A percentile compares a stretch with the other conserved stretches of the same genome.
Conservation (phyloP, 768 basidiomycete genomes). For the Kwoniella sp. region DNA sequence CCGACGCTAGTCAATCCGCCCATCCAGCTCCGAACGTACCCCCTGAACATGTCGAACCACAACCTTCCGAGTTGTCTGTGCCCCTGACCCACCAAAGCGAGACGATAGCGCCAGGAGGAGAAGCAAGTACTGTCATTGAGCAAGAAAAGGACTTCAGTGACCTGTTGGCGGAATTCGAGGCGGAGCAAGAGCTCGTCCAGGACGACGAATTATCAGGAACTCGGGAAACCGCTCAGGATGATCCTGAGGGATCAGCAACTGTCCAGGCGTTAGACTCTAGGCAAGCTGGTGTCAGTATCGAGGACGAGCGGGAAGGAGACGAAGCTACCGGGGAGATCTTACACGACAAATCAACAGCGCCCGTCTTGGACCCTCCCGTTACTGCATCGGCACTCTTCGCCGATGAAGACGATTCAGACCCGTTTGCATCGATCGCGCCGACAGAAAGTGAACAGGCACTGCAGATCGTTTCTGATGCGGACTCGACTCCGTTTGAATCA, state of each 20-base stretch:
- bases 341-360: too few relatives aligned
- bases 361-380: neutral
- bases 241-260: too few relatives aligned
- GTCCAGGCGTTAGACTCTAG: too few relatives aligned
- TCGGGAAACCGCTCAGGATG: neutral
- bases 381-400: constrained; percentile 15
- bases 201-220: neutral
- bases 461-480: too few relatives aligned
- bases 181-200: neutral
- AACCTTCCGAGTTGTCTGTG: constrained; percentile 2
- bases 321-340: too few relatives aligned
- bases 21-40: neutral
- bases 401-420: too few relatives aligned
- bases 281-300: too few relatives aligned
- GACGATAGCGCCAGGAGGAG: neutral
- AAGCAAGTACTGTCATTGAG: neutral
- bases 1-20: constrained; percentile 4
- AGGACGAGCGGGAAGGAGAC: too few relatives aligned
- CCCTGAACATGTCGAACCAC: constrained; percentile 1
- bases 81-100: neutral
- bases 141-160: constrained; percentile 26
- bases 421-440: too few relatives aligned
- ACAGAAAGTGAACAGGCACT: too few relatives aligned
- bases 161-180: constrained; percentile 38
- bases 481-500: constrained; percentile 16